Base-by-base conservation (phyloP, 345 rosid genomes). In the Populus davidiana region DNA sequence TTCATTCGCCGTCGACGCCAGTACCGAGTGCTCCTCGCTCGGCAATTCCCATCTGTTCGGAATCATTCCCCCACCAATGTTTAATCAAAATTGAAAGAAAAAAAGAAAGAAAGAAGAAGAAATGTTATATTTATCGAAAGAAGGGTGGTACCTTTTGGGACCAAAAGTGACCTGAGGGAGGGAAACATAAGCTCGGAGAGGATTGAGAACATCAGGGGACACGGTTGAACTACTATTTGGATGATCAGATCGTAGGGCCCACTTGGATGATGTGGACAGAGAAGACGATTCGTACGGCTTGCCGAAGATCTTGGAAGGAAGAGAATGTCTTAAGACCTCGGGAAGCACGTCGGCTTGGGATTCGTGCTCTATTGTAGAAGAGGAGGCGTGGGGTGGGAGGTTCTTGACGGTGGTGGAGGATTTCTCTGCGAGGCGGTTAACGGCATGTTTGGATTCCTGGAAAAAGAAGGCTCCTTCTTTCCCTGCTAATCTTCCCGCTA, bases 131-230 rank as follows among this genome's bases (percentile, higher is more conserved):
- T 64, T 23, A 64, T 29, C 17, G 14, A 64, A 5, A 9, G 29
- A 64, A 0, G 11, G 18, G 20, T 1, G 4, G 50, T 70, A 93
- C 99, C 99, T 95, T 88, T 81, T 91, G 68, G 94, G 97, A 66
- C 98, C 99, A 72, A 93, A 90, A 1, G 96, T 90, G 88, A 95
- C 98, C 83, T 88, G 97, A 67, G 98, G 99, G 72, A 95, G 80
- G 61, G 97, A 87, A 7, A 95, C 68, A 64, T 92, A 90, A 81
- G 91, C 92, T 80, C 97, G 87, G 69, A 95, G 97, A 74, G 99
- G 97, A 81, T 92, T 95, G 77, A 93, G 75, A 9, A 81, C 90
- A 70, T 90, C 94, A 20, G 92, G 81, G 59, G 91, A 88, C 38
- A 81, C 82, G 23, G 82, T 61, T 33, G 86, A 78, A 14, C 59